phyloP scores from a whole-genome alignment of 192 early-diverging fungal species.

The Diversispora epigaea region DNA sequence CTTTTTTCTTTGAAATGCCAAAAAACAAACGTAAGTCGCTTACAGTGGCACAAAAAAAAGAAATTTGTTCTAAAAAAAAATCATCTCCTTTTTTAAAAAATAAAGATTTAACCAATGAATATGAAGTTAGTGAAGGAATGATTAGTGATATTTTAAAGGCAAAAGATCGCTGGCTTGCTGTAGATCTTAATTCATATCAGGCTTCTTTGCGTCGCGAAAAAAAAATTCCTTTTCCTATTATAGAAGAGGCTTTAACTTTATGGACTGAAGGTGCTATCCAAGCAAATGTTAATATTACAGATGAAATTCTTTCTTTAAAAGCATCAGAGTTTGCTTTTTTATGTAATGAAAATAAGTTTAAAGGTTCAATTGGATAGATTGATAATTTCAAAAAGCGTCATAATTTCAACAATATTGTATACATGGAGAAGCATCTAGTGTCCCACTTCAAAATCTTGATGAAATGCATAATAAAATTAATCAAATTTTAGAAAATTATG shows the following conservation, averaged over 20 bases:
- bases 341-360: not conserved
- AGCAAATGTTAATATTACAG: not conserved
- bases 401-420: not conserved
- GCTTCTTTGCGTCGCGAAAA: not conserved
- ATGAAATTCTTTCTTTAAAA: not conserved
- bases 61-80: no score
- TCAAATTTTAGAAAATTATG: no score
- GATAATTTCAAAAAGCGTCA: not conserved
- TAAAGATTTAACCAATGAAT: no score
- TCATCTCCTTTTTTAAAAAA: no score
- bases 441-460: not conserved
- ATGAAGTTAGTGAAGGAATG: no score
- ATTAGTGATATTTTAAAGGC: not conserved
- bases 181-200: not conserved
- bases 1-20: no score
- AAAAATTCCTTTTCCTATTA: not conserved
- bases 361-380: not conserved
- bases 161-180: not conserved
- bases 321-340: not conserved
- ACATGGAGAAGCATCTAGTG: not conserved
- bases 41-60: no score
- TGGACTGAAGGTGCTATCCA: not conserved
- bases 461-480: no score
- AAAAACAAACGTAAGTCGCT: no score
- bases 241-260: not conserved